Conservation (phyloP, 2,329 filamentous ascomycete genomes). For the Diplocarpon rosae region DNA sequence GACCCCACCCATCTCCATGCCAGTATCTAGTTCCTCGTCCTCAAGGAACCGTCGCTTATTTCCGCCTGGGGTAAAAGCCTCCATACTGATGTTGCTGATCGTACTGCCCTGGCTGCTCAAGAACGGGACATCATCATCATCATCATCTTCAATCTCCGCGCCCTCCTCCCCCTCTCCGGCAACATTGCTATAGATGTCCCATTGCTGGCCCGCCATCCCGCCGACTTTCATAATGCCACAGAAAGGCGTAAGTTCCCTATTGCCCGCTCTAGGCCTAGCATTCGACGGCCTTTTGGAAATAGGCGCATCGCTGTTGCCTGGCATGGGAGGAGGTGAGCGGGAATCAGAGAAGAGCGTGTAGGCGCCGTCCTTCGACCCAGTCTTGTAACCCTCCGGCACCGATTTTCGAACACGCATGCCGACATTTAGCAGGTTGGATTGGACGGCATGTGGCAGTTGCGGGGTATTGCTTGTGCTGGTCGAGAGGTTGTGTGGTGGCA, state of each 20-base stretch:
- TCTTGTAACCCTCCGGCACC: constrained; percentile 90
- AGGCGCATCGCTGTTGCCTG: neutral
- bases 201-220: constrained; percentile 43
- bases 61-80: neutral
- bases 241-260: constrained; percentile 63
- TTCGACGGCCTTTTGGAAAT: neutral
- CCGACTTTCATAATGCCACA: constrained; percentile 71
- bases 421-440: constrained; percentile 77
- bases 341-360: constrained; percentile 42
- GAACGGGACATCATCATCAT: constrained; percentile 17
- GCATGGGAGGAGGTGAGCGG: constrained; percentile 12
- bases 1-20: neutral
- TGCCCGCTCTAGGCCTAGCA: constrained; percentile 20
- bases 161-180: constrained; percentile 29
- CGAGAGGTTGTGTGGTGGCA: constrained; percentile 12
- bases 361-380: constrained; percentile 37
- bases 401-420: constrained; percentile 93
- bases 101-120: constrained; percentile 22
- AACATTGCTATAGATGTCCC: constrained; percentile 27
- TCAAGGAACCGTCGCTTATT: constrained; percentile 22
- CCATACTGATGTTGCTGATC: constrained; percentile 11
- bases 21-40: constrained; percentile 16
- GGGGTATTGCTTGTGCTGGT: constrained; percentile 10
- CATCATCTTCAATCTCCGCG: constrained; percentile 1
- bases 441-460: constrained; percentile 41